These are phyloP conservation scores for Musa beccarii DNA, from an alignment of 176 grass and related monocot genomes.

Conservation along the genomic window DNA sequence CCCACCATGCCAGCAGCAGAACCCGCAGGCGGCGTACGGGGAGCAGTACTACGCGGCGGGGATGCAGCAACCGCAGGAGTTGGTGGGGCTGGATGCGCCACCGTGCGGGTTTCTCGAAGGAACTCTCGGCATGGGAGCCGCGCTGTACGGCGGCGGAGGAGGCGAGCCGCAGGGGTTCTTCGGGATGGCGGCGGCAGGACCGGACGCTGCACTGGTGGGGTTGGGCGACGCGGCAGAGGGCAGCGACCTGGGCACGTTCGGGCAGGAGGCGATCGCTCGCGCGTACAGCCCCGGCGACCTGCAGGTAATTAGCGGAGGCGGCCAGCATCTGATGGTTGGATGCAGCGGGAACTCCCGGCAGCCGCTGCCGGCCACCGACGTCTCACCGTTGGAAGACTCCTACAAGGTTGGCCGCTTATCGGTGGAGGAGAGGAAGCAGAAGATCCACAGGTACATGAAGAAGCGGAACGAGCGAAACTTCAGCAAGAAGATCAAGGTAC, in stretches of 20 bases:
- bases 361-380: conserved; percentile 26
- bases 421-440: conserved; percentile 79
- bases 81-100: not conserved
- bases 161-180: not conserved
- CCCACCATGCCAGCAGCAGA: not conserved
- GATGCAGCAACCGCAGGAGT: not conserved
- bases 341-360: conserved; percentile 34
- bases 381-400: conserved; percentile 48
- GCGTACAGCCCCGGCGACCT: conserved; percentile 38
- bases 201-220: not conserved
- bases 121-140: not conserved
- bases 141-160: not conserved
- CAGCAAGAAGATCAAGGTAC: conserved; percentile 99
- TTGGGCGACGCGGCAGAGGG: conserved; percentile 41
- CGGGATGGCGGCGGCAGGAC: conserved; percentile 19
- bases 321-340: conserved; percentile 41
- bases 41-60: not conserved
- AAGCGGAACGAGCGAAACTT: conserved; percentile 97
- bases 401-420: conserved; percentile 77
- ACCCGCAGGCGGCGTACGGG: not conserved
- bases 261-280: conserved; percentile 32
- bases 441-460: conserved; percentile 90
- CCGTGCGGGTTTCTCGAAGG: conserved; percentile 1
- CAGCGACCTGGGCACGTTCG: conserved; percentile 21
- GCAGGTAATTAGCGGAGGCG: conserved; percentile 33